phyloP scores from a whole-genome alignment of 768 basidiomycete species.

The Boletus vermiculosoides region DNA sequence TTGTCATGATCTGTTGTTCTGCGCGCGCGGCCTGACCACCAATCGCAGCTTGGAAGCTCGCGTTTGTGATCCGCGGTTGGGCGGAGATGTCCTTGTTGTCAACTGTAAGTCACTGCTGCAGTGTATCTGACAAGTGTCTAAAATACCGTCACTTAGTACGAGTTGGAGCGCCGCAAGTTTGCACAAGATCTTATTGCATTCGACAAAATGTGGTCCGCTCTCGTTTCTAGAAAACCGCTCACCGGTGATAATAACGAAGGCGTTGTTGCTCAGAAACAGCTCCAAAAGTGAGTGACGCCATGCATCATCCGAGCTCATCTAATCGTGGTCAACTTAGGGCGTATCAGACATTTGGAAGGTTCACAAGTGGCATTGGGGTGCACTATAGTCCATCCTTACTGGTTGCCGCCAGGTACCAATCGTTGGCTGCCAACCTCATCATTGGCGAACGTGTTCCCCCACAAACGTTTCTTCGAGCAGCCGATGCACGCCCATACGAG shows the following conservation, averaged over 20 bases:
- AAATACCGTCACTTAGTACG: constrained; percentile 38
- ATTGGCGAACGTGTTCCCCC: constrained; percentile 52
- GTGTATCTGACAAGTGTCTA: not conserved
- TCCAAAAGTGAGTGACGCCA: constrained; percentile 37
- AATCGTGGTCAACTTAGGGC: constrained; percentile 28
- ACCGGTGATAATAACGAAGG: constrained; percentile 37
- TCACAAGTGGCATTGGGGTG: constrained; percentile 48
- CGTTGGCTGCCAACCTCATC: constrained; percentile 38
- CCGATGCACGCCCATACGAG: constrained; percentile 46
- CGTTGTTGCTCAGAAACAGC: constrained; percentile 38
- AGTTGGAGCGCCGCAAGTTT: constrained; percentile 50
- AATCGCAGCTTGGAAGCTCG: constrained; percentile 50
- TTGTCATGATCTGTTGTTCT: not conserved
- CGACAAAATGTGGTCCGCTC: constrained; percentile 48
- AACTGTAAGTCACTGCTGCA: constrained; percentile 35
- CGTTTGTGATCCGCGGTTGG: constrained; percentile 46
- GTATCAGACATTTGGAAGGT: constrained; percentile 44
- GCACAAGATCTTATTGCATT: constrained; percentile 55
- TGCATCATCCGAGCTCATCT: not conserved
- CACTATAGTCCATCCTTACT: constrained; percentile 45
- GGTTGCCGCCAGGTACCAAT: constrained; percentile 35
- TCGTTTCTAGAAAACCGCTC: constrained; percentile 53
- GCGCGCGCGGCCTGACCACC: not conserved
- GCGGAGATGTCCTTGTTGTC: constrained; percentile 45
- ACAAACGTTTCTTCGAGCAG: constrained; percentile 44